Conservation (phyloP, 129 eudicot genomes). For the Artemisia annua region DNA sequence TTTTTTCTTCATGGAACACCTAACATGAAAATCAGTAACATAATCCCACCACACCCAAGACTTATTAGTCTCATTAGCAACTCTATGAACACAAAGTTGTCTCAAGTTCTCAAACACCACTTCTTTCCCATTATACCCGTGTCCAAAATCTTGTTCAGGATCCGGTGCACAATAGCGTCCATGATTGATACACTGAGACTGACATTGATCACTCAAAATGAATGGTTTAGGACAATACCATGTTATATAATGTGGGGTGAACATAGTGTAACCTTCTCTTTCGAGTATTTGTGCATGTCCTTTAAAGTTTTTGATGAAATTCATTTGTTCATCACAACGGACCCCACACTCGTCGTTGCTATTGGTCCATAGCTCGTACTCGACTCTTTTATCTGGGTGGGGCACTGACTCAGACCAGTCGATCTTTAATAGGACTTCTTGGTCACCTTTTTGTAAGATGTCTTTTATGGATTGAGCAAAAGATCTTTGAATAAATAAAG, state of each 20-base stretch:
- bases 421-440: conserved; percentile 68
- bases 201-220: conserved; percentile 65
- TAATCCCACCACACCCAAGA: conserved; percentile 99
- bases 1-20: conserved; percentile 93
- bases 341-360: conserved; percentile 96
- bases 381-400: conserved; percentile 89
- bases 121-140: conserved; percentile 89
- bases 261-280: conserved; percentile 75
- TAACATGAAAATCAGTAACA: conserved; percentile 95
- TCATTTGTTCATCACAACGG: conserved; percentile 91
- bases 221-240: conserved; percentile 93
- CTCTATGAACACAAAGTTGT: conserved; percentile 91
- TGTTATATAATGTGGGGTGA: conserved; percentile 93
- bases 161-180: conserved; percentile 99
- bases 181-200: conserved; percentile 84
- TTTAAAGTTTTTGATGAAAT: conserved; percentile 76
- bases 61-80: conserved; percentile 70
- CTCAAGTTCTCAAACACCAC: conserved; percentile 91
- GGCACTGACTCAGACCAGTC: conserved; percentile 99
- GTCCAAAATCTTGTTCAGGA: conserved; percentile 85
- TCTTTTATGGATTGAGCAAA: conserved; percentile 66
- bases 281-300: conserved; percentile 97
- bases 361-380: conserved; percentile 95
- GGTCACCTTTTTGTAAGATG: conserved; percentile 54
- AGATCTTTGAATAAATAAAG: conserved; percentile 56